These are phyloP conservation scores for Combretum micranthum DNA, from an alignment of 345 rosid species.

Conservation along the genomic window DNA sequence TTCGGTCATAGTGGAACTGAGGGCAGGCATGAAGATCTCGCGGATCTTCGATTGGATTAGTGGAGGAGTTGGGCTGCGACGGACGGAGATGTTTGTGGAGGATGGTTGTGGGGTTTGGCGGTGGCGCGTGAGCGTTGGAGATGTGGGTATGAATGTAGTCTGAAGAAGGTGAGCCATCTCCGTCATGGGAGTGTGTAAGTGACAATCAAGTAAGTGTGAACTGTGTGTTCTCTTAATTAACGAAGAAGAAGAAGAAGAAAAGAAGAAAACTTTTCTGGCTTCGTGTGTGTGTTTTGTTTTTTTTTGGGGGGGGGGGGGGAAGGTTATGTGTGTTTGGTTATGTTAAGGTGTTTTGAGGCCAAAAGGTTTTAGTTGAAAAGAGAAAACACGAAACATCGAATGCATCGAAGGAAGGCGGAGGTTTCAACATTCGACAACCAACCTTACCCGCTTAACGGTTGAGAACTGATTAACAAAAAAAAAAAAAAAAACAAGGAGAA, in stretches of 20 bases:
- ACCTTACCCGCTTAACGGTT: no score
- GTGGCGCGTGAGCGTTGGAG: constrained; percentile 19
- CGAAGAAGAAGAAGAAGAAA: not conserved
- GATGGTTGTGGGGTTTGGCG: constrained; percentile 2
- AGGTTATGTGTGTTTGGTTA: constrained; percentile 6
- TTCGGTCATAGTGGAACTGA: constrained; percentile 93
- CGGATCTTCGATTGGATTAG: constrained; percentile 68
- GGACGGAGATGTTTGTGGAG: not conserved
- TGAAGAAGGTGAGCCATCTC: constrained; percentile 63
- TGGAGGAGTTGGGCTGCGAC: constrained; percentile 13
- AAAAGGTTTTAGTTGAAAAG: no score
- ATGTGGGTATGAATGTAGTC: constrained; percentile 45
- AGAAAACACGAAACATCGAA: constrained; percentile 14
- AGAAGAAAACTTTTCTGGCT: not conserved
- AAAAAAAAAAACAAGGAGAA: no score
- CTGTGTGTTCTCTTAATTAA: not conserved
- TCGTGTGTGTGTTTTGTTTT: no score
- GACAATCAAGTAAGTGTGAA: not conserved
- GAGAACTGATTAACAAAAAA: no score
- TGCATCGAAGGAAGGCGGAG: constrained; percentile 68
- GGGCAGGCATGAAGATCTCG: constrained; percentile 99
- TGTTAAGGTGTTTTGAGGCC: not conserved
- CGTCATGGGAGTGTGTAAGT: not conserved
- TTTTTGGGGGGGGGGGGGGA: no score
- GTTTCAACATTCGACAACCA: constrained; percentile 28